Base-by-base conservation (phyloP, 768 basidiomycete species). In the Rhizopogon roseolus region DNA sequence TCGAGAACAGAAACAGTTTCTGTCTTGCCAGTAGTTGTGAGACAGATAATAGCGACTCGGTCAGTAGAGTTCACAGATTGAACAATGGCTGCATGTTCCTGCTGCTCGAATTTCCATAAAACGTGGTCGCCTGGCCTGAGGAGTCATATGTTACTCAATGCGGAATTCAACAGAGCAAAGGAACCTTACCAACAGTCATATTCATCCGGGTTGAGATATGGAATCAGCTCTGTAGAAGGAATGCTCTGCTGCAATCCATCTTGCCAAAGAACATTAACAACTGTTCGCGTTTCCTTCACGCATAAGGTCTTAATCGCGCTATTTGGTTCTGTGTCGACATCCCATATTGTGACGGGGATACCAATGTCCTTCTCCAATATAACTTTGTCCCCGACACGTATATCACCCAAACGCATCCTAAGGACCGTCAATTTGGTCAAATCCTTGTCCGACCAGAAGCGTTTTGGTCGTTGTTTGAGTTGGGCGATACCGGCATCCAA, bases 61-160 rank as follows among this genome's bases (percentile, higher is more conserved):
- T 90, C 84, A 14, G 63, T 64, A 3, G 87, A 82, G 64, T 90
- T 81, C 41, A 92, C 90, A 25, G 77, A 80, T 65, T 93, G 92
- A 28, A 95, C 84, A 55, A 95, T 78, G 9, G 85, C 91, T 42
- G 82, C 74, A 41, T 80, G 79, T 54, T 74, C 76, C 59, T 75
- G 74, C 50, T 84, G 84, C 70, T 93, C 93, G 34, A 76, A 81
- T 62, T 86, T 86, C 84, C 89, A 93, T 16, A 93, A 60, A 13
- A 95, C 87, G 67, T 91, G 85, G 63, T 98, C 93, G 16, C 94
- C 94, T 5, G 94, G 94, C 92, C 91, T 93, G 50, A 17, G 49
- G 36, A 57, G 11, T 50, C 50, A 49, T 62, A 54, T 60, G 53
- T 25, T 36, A 19, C n/a, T 38, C 41, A 32, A 28, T 17, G 56